A percentile compares a stretch with the other conserved stretches of the same genome.
Conservation (phyloP, 2,329 filamentous ascomycete species). For the Lecanicillium sp. region DNA sequence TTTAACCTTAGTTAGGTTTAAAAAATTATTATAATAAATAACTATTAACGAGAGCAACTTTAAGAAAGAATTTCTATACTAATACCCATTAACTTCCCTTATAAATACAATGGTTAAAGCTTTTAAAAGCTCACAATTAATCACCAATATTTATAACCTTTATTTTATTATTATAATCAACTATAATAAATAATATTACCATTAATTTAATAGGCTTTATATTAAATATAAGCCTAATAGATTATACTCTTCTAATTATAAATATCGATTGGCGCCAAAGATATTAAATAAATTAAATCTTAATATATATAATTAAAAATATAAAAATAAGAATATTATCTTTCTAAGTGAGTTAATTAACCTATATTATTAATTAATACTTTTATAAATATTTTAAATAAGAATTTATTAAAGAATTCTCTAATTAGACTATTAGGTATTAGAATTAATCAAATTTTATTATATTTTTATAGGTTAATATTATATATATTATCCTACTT, state of each 20-base stretch:
- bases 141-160: constrained; percentile 14
- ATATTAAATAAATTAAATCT: no score
- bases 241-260: background rate
- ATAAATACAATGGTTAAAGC: constrained; percentile 10
- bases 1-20: background rate
- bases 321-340: constrained; percentile 16
- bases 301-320: constrained; percentile 11
- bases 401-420: background rate
- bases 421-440: constrained; percentile 4
- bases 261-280: background rate
- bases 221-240: constrained; percentile 14
- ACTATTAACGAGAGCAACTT: constrained; percentile 12
- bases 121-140: constrained; percentile 5
- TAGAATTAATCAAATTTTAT: background rate
- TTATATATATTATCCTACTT: constrained; percentile 5
- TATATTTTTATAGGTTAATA: background rate
- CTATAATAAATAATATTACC: background rate
- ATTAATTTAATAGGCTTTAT: constrained; percentile 4
- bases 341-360: constrained; percentile 16
- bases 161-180: constrained; percentile 15
- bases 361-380: constrained; percentile 3
- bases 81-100: constrained; percentile 14
- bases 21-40: constrained; percentile 8
- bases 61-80: constrained; percentile 15
- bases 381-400: constrained; percentile 9